Base-by-base conservation (phyloP, 768 basidiomycete genomes). In the Termitomyces sp. region DNA sequence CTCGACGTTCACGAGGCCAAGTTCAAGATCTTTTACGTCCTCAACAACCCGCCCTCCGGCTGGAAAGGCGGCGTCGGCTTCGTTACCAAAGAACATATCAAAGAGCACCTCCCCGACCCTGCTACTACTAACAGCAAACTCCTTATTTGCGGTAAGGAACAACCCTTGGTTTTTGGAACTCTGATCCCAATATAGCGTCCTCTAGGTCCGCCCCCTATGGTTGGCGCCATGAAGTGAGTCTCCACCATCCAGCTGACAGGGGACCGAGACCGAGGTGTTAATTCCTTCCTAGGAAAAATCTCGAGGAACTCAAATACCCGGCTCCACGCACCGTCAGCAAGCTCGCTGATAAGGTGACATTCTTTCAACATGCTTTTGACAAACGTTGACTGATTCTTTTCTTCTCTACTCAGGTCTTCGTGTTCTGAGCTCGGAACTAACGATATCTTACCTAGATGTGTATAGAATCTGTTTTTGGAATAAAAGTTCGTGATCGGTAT, bases 41-140 rank as follows among this genome's bases (percentile, higher is more conserved):
- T 99, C 65, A 98, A 99, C 79, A 97, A 93, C 76, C 85, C 94
- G 2, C 94, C 96, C 5, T 75, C 81, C 26, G 77, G 71, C 60
- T 99, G 97, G 97, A 80, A 76, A 4, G 90, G 90, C 44, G 94
- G 94, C 57, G 83, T 85, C 53, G 97, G 97, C 38, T 99, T 97
- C 64, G 91, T 99, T 53, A 83, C 87, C 63, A 91, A 90, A 72
- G 92, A 93, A 11, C 93, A 97, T 67, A 93, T 99, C 64, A 80
- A 88, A 66, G 73, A 85, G 59, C 77, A 84, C 70, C 77, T 98
- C 70, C 93, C 92, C n/a, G 74, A 75, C 64, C 74, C 76, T 3
- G 72, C 78, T 17, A 72, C 72, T 24, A 67, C 73, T n/a, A 78
- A 88, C 60, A 86, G 85, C 79, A 94, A 93, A 71, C 74, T 95